A percentile compares a stretch with the other conserved stretches of the same genome.
Conservation (phyloP, 805 yeast species). For the Yarrowia sp. region DNA sequence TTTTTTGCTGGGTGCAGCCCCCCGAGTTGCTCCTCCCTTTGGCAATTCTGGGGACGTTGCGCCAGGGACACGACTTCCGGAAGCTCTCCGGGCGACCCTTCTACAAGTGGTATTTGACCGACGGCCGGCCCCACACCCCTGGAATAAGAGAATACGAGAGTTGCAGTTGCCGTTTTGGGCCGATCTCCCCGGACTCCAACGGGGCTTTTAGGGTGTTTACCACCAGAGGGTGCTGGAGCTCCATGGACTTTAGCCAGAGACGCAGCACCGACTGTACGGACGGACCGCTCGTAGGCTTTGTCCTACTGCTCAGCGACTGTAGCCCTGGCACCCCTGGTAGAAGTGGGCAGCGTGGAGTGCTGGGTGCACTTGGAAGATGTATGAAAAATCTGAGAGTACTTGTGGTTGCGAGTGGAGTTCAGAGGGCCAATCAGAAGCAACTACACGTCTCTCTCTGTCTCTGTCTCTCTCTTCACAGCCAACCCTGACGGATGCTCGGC, state of each 20-base stretch:
- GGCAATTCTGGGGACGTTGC: no score
- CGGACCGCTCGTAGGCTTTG: neutral
- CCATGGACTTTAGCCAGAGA: no score
- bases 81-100: neutral
- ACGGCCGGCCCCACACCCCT: slow-evolving; percentile 9
- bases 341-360: no score
- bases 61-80: no score
- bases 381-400: no score
- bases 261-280: neutral
- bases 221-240: neutral
- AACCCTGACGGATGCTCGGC: neutral
- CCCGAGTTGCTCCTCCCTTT: neutral
- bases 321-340: no score
- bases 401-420: no score
- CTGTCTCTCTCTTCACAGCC: neutral
- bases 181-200: slow-evolving; percentile 6
- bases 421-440: no score
- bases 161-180: slow-evolving; percentile 23
- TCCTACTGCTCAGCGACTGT: neutral
- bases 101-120: slow-evolving; percentile 19
- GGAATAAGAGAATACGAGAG: slow-evolving; percentile 32
- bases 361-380: no score
- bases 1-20: neutral
- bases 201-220: neutral
- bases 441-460: neutral